Conservation (phyloP, 306 rosid species). For the Prunus armeniaca region DNA sequence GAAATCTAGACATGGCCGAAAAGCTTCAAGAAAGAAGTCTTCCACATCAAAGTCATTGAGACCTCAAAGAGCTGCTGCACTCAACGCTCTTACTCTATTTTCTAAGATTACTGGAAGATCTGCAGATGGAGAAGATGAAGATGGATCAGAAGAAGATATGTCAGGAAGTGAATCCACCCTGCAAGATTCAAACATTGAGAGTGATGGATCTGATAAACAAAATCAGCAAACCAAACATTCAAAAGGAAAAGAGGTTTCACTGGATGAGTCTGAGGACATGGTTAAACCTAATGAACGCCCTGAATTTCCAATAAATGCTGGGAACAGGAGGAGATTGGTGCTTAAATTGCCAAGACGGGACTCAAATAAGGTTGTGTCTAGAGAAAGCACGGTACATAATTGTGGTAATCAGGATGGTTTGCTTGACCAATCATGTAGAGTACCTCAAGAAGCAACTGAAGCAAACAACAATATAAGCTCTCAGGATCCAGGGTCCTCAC, state of each 20-base stretch:
- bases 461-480: conserved; percentile 30
- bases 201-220: conserved; percentile 71
- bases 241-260: conserved; percentile 70
- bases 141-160: conserved; percentile 55
- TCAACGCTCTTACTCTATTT: conserved; percentile 77
- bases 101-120: conserved; percentile 78
- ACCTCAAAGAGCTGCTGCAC: conserved; percentile 97
- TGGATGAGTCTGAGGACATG: conserved; percentile 46
- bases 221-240: conserved; percentile 43
- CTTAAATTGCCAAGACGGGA: conserved; percentile 67
- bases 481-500: conserved; percentile 32
- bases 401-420: conserved; percentile 41
- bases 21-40: conserved; percentile 56
- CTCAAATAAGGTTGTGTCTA: conserved; percentile 39
- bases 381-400: conserved; percentile 22
- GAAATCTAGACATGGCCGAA: conserved; percentile 61
- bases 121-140: conserved; percentile 79
- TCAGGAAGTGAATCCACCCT: conserved; percentile 79
- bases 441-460: conserved; percentile 43
- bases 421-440: conserved; percentile 63
- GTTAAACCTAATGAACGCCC: conserved; percentile 36
- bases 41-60: conserved; percentile 73
- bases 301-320: conserved; percentile 42
- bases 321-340: conserved; percentile 62
- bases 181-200: conserved; percentile 64